phyloP scores from a whole-genome alignment of 495 filamentous ascomycete species.

The Xylaria flabelliformis region DNA sequence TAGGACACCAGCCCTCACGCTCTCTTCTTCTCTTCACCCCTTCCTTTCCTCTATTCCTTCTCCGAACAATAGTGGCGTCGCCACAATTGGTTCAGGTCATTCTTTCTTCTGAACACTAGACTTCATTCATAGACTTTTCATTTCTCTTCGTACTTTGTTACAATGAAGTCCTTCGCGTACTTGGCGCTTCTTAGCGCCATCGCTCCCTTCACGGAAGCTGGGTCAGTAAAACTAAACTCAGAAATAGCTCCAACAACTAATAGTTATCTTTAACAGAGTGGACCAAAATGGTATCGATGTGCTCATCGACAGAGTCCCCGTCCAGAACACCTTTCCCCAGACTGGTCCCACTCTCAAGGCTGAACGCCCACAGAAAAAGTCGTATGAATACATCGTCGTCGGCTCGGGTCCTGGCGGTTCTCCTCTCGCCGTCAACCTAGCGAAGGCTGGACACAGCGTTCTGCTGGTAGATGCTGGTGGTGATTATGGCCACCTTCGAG shows the following conservation, averaged over 20 bases:
- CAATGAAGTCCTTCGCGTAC: constrained; percentile 28
- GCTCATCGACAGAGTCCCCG: constrained; percentile 16
- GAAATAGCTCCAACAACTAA: not conserved
- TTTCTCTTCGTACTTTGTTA: constrained; percentile 8
- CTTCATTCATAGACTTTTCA: constrained; percentile 17
- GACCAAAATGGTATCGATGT: constrained; percentile 27
- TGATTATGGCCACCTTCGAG: constrained; percentile 34
- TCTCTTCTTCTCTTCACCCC: constrained; percentile 17
- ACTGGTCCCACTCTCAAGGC: constrained; percentile 26
- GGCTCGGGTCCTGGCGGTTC: constrained; percentile 70
- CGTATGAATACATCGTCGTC: constrained; percentile 69
- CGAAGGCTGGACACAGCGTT: constrained; percentile 59
- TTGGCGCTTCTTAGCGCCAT: constrained; percentile 28
- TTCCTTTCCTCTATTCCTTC: constrained; percentile 8
- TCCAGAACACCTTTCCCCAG: constrained; percentile 25
- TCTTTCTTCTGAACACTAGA: constrained; percentile 5
- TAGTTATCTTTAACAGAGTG: not conserved
- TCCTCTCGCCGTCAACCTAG: constrained; percentile 64
- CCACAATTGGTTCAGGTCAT: constrained; percentile 18
- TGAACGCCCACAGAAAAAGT: constrained; percentile 25
- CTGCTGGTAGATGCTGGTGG: constrained; percentile 37
- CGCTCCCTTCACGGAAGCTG: constrained; percentile 23
- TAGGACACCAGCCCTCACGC: constrained; percentile 22
- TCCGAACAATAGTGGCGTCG: constrained; percentile 12
- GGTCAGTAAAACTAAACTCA: constrained; percentile 4